Percentiles rank a stretch among this genome's conserved stretches.
These are phyloP conservation scores for Xylaria sp. DNA, from an alignment of 2,329 filamentous ascomycete species.

Conservation along the genomic window DNA sequence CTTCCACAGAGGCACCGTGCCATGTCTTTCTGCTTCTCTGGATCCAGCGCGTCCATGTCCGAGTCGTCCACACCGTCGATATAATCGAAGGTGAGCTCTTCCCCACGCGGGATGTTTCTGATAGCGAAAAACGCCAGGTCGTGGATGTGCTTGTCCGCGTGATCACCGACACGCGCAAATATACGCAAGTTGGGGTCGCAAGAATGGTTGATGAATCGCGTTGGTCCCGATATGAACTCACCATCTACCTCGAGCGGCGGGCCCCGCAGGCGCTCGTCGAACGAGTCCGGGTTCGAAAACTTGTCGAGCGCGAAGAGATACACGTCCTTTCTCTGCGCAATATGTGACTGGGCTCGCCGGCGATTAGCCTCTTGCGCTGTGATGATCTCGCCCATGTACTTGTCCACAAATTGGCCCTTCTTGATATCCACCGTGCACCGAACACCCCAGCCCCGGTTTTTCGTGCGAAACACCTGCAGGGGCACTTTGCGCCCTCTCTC, in stretches of 20 bases:
- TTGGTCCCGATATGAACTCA: constrained; percentile 80
- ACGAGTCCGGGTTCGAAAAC: constrained; percentile 68
- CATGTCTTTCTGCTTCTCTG: constrained; percentile 62
- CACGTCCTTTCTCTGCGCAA: constrained; percentile 73
- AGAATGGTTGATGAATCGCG: constrained; percentile 84
- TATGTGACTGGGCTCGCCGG: constrained; percentile 66
- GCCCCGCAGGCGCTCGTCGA: constrained; percentile 65
- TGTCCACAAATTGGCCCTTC: constrained; percentile 81
- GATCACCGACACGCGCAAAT: constrained; percentile 81
- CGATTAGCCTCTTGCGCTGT: constrained; percentile 70
- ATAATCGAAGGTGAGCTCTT: constrained; percentile 85
- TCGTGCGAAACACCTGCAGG: constrained; percentile 80
- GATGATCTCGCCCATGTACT: constrained; percentile 79
- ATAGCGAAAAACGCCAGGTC: constrained; percentile 81
- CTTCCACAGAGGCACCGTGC: constrained; percentile 71
- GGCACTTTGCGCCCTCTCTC: constrained; percentile 76
- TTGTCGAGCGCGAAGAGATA: constrained; percentile 88
- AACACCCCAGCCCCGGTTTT: constrained; percentile 79
- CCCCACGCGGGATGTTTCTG: constrained; percentile 69
- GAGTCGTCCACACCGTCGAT: constrained; percentile 69
- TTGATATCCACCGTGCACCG: constrained; percentile 71
- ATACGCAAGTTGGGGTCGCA: constrained; percentile 83
- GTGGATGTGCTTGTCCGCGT: constrained; percentile 77
- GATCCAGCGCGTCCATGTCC: constrained; percentile 60
- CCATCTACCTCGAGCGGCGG: constrained; percentile 72